Percentiles rank a stretch among this genome's conserved stretches.
phyloP scores from a whole-genome alignment of 1,139 yeast species.

The Saccharomyces hybrid region DNA sequence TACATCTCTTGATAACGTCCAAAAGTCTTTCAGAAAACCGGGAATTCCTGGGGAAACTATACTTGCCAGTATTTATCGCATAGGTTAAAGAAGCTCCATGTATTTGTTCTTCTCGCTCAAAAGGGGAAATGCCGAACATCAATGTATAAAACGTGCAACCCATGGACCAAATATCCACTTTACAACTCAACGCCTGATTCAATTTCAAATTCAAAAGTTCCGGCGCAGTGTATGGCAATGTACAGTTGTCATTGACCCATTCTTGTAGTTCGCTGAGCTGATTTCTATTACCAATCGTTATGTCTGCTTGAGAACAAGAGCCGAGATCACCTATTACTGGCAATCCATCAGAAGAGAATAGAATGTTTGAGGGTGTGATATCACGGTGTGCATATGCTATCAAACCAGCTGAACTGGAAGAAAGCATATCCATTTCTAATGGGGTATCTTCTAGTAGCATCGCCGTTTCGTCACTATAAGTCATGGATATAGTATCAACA shows the following conservation, averaged over 20 bases:
- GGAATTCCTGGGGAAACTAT: slow-evolving; percentile 50
- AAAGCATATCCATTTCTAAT: slow-evolving; percentile 18
- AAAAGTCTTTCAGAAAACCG: slow-evolving; percentile 52
- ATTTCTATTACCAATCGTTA: slow-evolving; percentile 49
- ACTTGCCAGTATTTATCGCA: slow-evolving; percentile 70
- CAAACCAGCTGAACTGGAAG: slow-evolving; percentile 20
- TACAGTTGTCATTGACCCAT: slow-evolving; percentile 77
- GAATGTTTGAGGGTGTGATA: slow-evolving; percentile 80
- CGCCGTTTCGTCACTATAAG: slow-evolving; percentile 22
- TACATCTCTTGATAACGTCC: slow-evolving; percentile 50
- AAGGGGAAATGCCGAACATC: slow-evolving; percentile 77
- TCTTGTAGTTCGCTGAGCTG: slow-evolving; percentile 75
- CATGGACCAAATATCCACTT: slow-evolving; percentile 83
- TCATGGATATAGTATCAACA: slow-evolving; percentile 15
- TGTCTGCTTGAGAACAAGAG: slow-evolving; percentile 61
- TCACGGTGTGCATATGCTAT: slow-evolving; percentile 75
- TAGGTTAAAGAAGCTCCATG: slow-evolving; percentile 76
- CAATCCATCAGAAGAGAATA: slow-evolving; percentile 64
- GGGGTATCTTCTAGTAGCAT: slow-evolving; percentile 23
- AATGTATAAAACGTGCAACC: slow-evolving; percentile 78
- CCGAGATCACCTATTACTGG: slow-evolving; percentile 86
- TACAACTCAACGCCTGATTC: slow-evolving; percentile 55
- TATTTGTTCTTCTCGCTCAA: slow-evolving; percentile 72
- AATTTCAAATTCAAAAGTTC: slow-evolving; percentile 75
- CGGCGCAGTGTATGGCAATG: slow-evolving; percentile 85